Base-by-base conservation (phyloP, 106 monocot genomes). In the Ottelia alismoides region DNA sequence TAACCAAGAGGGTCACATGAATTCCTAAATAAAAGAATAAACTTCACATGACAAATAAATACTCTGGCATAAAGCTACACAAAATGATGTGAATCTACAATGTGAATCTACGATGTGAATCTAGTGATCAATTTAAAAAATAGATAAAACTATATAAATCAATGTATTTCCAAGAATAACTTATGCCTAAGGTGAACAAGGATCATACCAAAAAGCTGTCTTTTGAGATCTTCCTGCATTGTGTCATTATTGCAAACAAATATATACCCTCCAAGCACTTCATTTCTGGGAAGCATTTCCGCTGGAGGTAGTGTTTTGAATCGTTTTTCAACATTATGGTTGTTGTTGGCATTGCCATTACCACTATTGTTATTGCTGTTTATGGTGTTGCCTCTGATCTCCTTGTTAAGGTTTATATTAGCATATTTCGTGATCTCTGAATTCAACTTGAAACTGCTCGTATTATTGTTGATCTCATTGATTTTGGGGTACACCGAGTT, bases 181-280 rank as follows among this genome's bases (percentile, higher is more conserved):
- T n/a, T n/a, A n/a, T n/a, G n/a, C n/a, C n/a, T n/a, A n/a, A n/a
- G n/a, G n/a, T n/a, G n/a, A n/a, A n/a, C n/a, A 60, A 51, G 26
- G 12, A 20, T 46, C 65, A 56, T 84, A 90, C 90, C 90, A 77
- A 90, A 90, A 2, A 90, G 80, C 64, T 84, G 80, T 25, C 90
- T 51, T 57, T 90, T 87, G 27, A 87, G 86, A 71, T 86, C 85
- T 52, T 86, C 85, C 62, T 60, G 59, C 59, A 60, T 86, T 28
- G 90, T 90, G 35, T 90, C 90, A 72, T 90, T 90, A 72, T 90
- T 90, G 49, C 90, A 90, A 2, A 90, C 90, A 72, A 90, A 90
- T 31, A 90, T 90, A 58, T 90, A 90, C 18, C 87, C 87, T 24
- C 87, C 87, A 50, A 88, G 78, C 40, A 82, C 63, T 58, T 88